Base-by-base conservation (phyloP, 2,329 filamentous ascomycete species). In the Verticillium nonalfalfae region DNA sequence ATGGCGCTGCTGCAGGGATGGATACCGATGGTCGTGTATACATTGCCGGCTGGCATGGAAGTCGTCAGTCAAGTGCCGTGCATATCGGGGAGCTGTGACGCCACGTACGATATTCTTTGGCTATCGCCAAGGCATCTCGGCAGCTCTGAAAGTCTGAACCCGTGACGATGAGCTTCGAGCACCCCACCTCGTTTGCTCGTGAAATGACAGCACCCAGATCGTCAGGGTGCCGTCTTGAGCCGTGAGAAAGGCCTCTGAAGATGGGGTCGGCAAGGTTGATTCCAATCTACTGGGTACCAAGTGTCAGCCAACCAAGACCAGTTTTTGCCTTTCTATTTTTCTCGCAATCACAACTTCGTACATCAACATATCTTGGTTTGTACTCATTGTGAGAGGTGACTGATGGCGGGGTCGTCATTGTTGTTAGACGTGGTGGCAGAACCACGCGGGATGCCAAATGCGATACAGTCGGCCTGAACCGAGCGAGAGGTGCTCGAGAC, bases 251-350 rank as follows among this genome's bases (percentile, higher is more conserved):
- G 58, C 95, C 95, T 56, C 86, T 85, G 75, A 94, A 99, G 63
- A 97, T 91, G 59, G 91, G 90, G 71, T 99, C 95, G 59, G 93
- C 90, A 60, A 99, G 84, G 75, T 99, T 99, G 81, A 99, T 97
- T 62, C 94, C 95, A 70, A 99, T 89, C 86, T 89, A 72, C 65
- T 69, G 61, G 45, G 36, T 50, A 15, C 40, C 11, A 13, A 14
- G 39, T 10, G 61, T 68, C 36, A 68, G 65, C 26, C 26, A 26
- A 26, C 26, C 26, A 26, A 26, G 26, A 4, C 26, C 26, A 3
- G 26, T 26, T 26, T 26, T 26, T 26, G 26, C 3, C 26, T 26
- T 26, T 26, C 4, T 26, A 4, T 4, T 11, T 7, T n/a, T 7
- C 18, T 21, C 21, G 45, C 45, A 11, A 50, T 2, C 11, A 50